A percentile compares a stretch with the other conserved stretches of the same genome.
Evolutionary conservation across 306 rosid genomes (phyloP).

Genomic region (Gillenia trifoliata): DNA sequence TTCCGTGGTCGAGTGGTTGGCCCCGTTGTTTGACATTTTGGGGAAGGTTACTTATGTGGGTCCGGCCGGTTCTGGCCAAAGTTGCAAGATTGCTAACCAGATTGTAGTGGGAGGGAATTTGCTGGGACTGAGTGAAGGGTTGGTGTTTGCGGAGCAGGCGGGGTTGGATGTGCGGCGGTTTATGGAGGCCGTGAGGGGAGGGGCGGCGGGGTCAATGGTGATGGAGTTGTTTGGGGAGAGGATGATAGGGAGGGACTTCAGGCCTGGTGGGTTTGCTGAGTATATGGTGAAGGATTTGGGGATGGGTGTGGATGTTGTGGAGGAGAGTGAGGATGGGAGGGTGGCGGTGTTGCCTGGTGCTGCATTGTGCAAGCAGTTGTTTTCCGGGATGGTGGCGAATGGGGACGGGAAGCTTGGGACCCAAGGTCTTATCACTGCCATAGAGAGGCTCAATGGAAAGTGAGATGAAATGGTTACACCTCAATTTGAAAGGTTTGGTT

Average conservation of each 20-base stretch:
- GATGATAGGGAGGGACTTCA: conserved; percentile 52
- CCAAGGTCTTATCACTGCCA: conserved; percentile 66
- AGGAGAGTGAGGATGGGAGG: conserved; percentile 34
- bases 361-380: conserved; percentile 61
- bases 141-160: conserved; percentile 65
- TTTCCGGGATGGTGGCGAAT: conserved; percentile 68
- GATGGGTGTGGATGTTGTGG: conserved; percentile 66
- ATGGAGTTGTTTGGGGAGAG: conserved; percentile 74
- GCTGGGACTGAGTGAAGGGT: conserved; percentile 68
- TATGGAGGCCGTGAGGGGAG: conserved; percentile 48
- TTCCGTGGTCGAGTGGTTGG: conserved; percentile 52
- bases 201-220: conserved; percentile 59
- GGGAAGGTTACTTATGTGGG: conserved; percentile 64
- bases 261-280: conserved; percentile 66
- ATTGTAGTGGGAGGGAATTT: conserved; percentile 48
- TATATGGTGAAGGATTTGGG: conserved; percentile 88
- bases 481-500: background rate
- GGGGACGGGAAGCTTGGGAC: conserved; percentile 69
- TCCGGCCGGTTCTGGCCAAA: conserved; percentile 64
- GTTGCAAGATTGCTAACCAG: conserved; percentile 81
- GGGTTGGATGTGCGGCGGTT: conserved; percentile 55
- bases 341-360: conserved; percentile 74
- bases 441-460: conserved; percentile 63
- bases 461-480: conserved; percentile 16
- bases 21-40: conserved; percentile 39